These are phyloP conservation scores for Aspergillus persii DNA, from an alignment of 2,329 filamentous ascomycete species.

Conservation along the genomic window DNA sequence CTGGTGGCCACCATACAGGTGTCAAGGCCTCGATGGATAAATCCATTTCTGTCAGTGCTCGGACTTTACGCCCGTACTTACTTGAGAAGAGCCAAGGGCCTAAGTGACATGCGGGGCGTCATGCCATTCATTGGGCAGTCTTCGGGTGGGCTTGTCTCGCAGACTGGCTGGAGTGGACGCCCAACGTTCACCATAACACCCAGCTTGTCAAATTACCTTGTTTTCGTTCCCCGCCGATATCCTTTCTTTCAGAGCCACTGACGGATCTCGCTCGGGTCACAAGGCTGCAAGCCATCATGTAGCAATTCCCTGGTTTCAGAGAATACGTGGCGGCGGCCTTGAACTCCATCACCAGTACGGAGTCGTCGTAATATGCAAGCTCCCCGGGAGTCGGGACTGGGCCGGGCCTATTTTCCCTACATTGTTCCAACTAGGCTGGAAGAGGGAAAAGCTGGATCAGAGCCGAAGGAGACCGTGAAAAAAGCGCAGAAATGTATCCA, in stretches of 20 bases:
- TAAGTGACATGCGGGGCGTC: not conserved
- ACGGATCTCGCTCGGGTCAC: not conserved
- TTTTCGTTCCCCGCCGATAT: not conserved
- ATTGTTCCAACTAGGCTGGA: not conserved
- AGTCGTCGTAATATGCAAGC: not conserved
- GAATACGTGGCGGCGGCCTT: slow-evolving; percentile 2
- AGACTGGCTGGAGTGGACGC: not conserved
- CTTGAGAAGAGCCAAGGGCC: not conserved
- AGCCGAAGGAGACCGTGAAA: not conserved
- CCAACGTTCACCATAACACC: not conserved
- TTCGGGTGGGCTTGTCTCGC: not conserved
- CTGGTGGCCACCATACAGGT: not conserved
- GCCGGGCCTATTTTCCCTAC: not conserved
- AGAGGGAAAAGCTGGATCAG: not conserved
- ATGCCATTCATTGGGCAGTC: not conserved
- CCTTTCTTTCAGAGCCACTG: not conserved
- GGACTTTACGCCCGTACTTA: not conserved
- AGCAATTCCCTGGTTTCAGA: not conserved
- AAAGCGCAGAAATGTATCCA: not conserved
- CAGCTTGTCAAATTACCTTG: not conserved
- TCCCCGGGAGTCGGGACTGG: not conserved
- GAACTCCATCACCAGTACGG: not conserved
- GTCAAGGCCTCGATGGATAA: slow-evolving; percentile 4
- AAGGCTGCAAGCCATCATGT: slow-evolving; percentile 4
- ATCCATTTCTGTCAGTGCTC: slow-evolving; percentile 11